Evolutionary conservation across 2,329 filamentous ascomycete species (phyloP), one percentile per base, ranked within the genome.

Genomic region (Lecanicillium sp.): DNA sequence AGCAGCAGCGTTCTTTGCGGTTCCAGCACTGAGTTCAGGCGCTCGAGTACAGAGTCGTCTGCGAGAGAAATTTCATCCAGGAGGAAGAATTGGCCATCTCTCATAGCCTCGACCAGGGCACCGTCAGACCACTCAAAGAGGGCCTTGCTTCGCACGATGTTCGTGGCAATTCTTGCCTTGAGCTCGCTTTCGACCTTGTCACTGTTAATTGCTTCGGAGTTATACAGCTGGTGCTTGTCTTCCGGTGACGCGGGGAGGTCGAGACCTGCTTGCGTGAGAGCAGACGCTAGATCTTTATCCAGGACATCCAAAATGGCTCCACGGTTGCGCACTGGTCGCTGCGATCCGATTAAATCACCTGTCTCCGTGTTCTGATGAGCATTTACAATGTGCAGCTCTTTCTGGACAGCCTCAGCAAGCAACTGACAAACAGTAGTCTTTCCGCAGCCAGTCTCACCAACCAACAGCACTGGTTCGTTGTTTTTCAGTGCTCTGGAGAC

Each of bases 301-400:
- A 97, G 69, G 1, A 78, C 65, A 23, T 85, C 79, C 29, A 87
- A 70, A 27, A 95, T 80, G 1, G 80, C 80, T 12, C 83, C 80
- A 35, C 90, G 81, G 62, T 97, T 97, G 54, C 94, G 79, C 19
- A 97, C 80, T 3, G 93, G 93, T 51, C 93, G 75, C 64, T 98
- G 93, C 3, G 93, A 93, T 54, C 93, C 93, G 55, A 99, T 97
- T 10, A 99, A 74, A 65, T 99, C 93, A 14, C 93, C 91, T 0
- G 94, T 97, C 64, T 99, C 94, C 0, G 93, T 90, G 55, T 98
- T 99, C 57, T 97, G 91, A 66, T 99, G 94, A 3, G 94, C 93
- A 62, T 98, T 99, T 60, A 98, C 85, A 56, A 91, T 93, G 56
- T 90, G 83, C 32, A 99, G 71, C 53, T 87, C 73, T 58, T 85